Conservation (phyloP, 1,139 yeast genomes). For the Yarrowia galli region DNA sequence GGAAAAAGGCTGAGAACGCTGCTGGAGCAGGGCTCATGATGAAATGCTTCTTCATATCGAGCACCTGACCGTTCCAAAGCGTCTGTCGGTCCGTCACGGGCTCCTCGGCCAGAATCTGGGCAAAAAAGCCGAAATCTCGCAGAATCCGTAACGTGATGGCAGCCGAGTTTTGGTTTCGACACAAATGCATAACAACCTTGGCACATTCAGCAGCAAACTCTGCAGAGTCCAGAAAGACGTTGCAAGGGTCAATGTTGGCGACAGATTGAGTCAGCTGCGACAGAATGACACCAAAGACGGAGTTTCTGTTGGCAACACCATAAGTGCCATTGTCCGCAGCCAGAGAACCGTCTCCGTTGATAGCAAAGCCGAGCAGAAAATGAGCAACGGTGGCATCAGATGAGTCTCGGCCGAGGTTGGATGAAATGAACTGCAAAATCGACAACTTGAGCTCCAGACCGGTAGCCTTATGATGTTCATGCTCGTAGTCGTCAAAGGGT, state of each 20-base stretch:
- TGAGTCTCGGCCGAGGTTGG: constrained; percentile 56
- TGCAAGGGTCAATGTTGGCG: constrained; percentile 52
- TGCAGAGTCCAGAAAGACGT: constrained; percentile 63
- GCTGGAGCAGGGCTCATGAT: constrained; percentile 52
- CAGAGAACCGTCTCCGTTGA: constrained; percentile 54
- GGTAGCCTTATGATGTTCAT: constrained; percentile 43
- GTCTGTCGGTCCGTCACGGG: constrained; percentile 59
- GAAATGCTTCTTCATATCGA: constrained; percentile 53
- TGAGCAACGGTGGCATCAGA: constrained; percentile 68
- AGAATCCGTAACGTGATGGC: constrained; percentile 60
- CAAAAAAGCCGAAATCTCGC: constrained; percentile 60
- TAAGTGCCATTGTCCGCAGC: constrained; percentile 56
- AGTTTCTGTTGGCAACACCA: constrained; percentile 60
- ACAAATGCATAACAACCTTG: constrained; percentile 66
- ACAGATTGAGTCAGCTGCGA: constrained; percentile 59
- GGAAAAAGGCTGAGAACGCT: constrained; percentile 67
- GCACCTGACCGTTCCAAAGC: constrained; percentile 61
- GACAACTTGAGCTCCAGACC: constrained; percentile 61
- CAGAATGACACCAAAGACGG: constrained; percentile 65
- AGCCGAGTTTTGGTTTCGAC: constrained; percentile 64
- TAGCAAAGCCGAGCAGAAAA: constrained; percentile 75
- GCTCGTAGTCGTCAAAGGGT: constrained; percentile 50
- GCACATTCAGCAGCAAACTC: constrained; percentile 64
- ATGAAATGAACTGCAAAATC: constrained; percentile 64
- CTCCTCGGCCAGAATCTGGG: constrained; percentile 60